These are phyloP conservation scores for Furcasterigmium sp. DNA, from an alignment of 2,329 filamentous ascomycete species.

Conservation along the genomic window DNA sequence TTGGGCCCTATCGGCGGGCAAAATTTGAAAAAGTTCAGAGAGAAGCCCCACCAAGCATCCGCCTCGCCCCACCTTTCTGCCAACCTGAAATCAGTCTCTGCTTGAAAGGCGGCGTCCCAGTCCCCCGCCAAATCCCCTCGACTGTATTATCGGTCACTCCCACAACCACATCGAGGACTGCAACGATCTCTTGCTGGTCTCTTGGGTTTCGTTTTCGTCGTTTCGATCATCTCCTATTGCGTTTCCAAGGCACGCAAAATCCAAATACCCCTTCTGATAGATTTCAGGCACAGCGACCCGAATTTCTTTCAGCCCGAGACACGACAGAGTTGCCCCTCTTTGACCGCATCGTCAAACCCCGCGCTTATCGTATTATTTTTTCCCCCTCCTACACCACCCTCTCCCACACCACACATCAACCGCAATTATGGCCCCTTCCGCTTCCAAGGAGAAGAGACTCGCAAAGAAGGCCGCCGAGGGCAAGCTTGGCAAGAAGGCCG, in stretches of 20 bases:
- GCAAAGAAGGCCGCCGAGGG: conserved; percentile 68
- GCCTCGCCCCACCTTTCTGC: neutral
- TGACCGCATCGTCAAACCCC: neutral
- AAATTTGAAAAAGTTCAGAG: neutral
- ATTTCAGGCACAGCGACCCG: neutral
- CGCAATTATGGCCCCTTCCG: conserved; percentile 55
- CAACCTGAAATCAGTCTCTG: neutral
- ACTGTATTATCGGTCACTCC: neutral
- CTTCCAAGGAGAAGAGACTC: conserved; percentile 67
- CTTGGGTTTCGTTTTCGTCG: neutral
- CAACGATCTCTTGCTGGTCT: neutral
- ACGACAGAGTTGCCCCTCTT: conserved; percentile 1
- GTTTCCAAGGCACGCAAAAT: neutral
- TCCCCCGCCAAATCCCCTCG: neutral
- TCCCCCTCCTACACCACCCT: neutral
- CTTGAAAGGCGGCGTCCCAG: neutral
- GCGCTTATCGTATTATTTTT: neutral
- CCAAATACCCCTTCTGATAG: neutral
- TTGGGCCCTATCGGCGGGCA: neutral
- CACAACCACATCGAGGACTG: neutral
- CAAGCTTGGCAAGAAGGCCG: conserved; percentile 63
- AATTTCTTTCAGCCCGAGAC: too few relatives aligned
- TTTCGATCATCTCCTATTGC: neutral
- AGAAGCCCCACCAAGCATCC: neutral
- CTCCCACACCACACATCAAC: conserved; percentile 8